Percentiles rank a stretch among this genome's conserved stretches.
Conservation (phyloP, 805 yeast species). For the Wickerhamiella occidentalis region DNA sequence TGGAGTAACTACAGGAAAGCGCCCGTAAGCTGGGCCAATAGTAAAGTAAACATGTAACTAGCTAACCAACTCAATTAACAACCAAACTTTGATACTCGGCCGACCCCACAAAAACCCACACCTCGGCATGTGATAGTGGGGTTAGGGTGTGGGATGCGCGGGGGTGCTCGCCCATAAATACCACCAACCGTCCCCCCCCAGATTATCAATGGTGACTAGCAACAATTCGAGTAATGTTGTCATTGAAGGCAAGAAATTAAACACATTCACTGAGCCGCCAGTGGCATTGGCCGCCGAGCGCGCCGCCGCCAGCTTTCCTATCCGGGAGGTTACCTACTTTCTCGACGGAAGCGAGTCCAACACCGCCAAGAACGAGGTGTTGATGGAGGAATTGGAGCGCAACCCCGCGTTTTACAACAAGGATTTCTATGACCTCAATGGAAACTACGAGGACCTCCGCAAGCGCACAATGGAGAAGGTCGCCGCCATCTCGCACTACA, state of each 20-base stretch:
- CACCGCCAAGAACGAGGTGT: slow-evolving; percentile 30
- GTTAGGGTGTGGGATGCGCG: not conserved
- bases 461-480: slow-evolving; percentile 26
- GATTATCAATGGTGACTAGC: not conserved
- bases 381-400: slow-evolving; percentile 38
- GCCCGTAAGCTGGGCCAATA: slow-evolving; percentile 17
- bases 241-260: slow-evolving; percentile 18
- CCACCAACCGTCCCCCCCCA: not conserved
- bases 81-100: too few relatives aligned
- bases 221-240: slow-evolving; percentile 15
- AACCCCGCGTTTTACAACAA: slow-evolving; percentile 38
- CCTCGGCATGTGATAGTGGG: slow-evolving; percentile 10
- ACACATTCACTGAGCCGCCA: slow-evolving; percentile 29
- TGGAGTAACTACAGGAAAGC: slow-evolving; percentile 18
- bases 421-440: slow-evolving; percentile 35
- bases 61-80: too few relatives aligned
- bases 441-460: slow-evolving; percentile 30
- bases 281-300: slow-evolving; percentile 31
- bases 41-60: not conserved
- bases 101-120: not conserved
- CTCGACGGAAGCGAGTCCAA: slow-evolving; percentile 32
- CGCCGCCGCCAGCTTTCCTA: slow-evolving; percentile 28
- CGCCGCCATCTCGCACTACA: slow-evolving; percentile 21
- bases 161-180: slow-evolving; percentile 4
- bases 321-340: slow-evolving; percentile 31